A percentile compares a stretch with the other conserved stretches of the same genome.
These are phyloP conservation scores for Trichoderma atrobrunneum DNA, from an alignment of 2,329 filamentous ascomycete species.

Conservation along the genomic window DNA sequence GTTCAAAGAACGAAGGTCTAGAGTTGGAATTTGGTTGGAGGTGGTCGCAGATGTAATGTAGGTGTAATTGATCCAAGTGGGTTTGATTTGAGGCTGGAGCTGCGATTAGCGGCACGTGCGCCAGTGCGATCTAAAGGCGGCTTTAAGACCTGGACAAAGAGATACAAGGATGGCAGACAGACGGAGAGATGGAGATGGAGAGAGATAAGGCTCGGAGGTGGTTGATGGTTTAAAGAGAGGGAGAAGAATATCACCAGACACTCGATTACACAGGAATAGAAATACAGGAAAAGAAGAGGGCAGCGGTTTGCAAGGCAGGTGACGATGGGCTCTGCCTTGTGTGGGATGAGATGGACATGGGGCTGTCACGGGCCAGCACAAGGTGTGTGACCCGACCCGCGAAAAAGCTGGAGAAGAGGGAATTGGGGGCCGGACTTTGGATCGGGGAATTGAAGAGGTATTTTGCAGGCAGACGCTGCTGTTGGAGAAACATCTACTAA, in stretches of 20 bases:
- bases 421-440: not conserved
- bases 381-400: not conserved
- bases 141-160: not conserved
- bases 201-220: not conserved
- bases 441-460: not conserved
- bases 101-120: slow-evolving; percentile 10
- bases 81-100: slow-evolving; percentile 10
- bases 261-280: not conserved
- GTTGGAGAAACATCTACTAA: not conserved
- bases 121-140: not conserved
- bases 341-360: not conserved
- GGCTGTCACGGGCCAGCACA: slow-evolving; percentile 13
- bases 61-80: slow-evolving; percentile 7
- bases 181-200: not conserved
- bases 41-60: not conserved
- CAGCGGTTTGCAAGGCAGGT: slow-evolving; percentile 6
- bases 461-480: not conserved
- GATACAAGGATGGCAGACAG: not conserved
- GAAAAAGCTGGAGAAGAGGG: not conserved
- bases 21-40: not conserved
- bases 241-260: not conserved
- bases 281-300: not conserved
- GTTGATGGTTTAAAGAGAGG: not conserved
- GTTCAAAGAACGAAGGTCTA: not conserved
- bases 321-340: slow-evolving; percentile 1